Percentiles rank a stretch among this genome's conserved stretches.
Conservation (phyloP, 768 basidiomycete genomes). For the Lanmaoa pseudosensibilis region DNA sequence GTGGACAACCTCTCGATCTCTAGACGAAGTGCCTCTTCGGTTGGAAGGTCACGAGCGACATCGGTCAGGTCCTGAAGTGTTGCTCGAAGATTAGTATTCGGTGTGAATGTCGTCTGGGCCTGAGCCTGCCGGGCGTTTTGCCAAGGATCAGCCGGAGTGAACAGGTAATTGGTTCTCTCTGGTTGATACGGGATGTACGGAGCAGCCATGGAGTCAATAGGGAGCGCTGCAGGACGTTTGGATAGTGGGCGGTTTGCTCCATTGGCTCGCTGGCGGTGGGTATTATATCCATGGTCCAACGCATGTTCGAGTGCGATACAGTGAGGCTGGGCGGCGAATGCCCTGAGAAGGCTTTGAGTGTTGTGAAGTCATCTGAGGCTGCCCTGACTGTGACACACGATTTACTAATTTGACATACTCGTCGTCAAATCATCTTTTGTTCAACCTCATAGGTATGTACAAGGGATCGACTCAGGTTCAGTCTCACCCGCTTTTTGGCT, state of each 20-base stretch:
- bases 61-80: neutral
- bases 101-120: neutral
- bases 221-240: neutral
- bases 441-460: neutral
- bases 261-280: neutral
- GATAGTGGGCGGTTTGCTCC: neutral
- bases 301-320: neutral
- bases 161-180: neutral
- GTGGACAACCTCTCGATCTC: slow-evolving; percentile 19
- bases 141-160: neutral
- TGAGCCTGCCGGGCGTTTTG: neutral
- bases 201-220: slow-evolving; percentile 8
- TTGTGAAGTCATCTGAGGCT: too few species aligned
- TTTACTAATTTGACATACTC: too few species aligned
- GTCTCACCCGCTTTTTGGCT: neutral
- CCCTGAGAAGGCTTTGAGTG: slow-evolving; percentile 1
- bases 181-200: neutral
- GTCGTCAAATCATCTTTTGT: neutral
- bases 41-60: slow-evolving; percentile 3
- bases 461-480: neutral
- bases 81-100: neutral
- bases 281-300: slow-evolving; percentile 14
- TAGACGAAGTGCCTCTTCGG: slow-evolving; percentile 12
- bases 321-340: neutral
- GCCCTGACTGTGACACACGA: too few species aligned